Evolutionary conservation across 257 asterid genomes (phyloP).

Genomic region (Solanum infundibuliforme): DNA sequence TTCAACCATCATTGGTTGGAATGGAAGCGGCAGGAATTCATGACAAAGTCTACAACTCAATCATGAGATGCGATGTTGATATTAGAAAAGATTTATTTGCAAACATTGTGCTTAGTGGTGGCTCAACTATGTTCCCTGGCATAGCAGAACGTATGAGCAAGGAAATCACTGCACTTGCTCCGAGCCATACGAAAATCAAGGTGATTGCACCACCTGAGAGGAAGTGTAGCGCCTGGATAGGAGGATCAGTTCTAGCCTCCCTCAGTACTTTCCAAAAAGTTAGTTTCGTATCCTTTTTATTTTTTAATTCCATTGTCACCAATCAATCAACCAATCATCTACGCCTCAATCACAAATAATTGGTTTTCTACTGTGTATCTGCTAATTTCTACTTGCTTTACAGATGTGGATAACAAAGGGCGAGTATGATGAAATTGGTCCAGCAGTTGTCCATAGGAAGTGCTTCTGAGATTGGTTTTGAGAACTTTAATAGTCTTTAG

Average conservation of each 20-base stretch:
- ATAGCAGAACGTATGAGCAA: not conserved
- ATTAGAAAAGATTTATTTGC: not conserved
- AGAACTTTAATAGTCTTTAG: not conserved
- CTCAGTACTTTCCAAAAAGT: not conserved
- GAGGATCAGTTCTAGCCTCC: not conserved
- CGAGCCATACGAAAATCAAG: not conserved
- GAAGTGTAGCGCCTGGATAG: not conserved
- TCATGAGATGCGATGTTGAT: not conserved
- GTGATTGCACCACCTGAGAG: not conserved
- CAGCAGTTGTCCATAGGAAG: not conserved
- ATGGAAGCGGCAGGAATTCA: slow-evolving; percentile 20
- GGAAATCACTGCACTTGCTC: not conserved
- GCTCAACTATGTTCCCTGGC: not conserved
- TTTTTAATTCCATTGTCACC: too few relatives aligned
- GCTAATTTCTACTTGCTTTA: not conserved
- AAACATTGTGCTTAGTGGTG: not conserved
- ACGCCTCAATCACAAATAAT: not conserved
- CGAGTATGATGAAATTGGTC: not conserved
- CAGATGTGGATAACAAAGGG: slow-evolving; percentile 2
- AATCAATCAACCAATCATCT: not conserved
- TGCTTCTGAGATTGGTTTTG: not conserved
- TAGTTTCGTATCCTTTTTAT: not conserved
- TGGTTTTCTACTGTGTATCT: not conserved
- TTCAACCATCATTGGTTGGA: not conserved
- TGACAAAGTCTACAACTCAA: not conserved